Conservation (phyloP, 495 filamentous ascomycete genomes). For the Aspergillus homomorphus region DNA sequence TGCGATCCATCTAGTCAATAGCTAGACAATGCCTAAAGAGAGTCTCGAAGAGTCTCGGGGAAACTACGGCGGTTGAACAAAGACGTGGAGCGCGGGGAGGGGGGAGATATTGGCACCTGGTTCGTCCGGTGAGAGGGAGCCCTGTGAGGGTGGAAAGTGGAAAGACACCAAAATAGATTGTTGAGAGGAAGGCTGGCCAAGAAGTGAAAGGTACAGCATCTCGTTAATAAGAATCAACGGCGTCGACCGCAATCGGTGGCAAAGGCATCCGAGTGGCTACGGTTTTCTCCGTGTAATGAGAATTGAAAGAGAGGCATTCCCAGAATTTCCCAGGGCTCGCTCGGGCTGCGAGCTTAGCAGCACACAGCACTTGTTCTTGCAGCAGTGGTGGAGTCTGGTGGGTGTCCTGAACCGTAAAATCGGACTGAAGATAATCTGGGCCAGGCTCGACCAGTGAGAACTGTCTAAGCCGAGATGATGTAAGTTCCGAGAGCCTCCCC, state of each 20-base stretch:
- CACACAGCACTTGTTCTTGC: neutral
- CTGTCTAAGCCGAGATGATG: neutral
- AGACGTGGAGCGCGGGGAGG: neutral
- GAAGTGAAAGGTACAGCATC: neutral
- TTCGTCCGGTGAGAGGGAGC: neutral
- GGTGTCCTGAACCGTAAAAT: neutral
- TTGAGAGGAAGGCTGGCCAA: neutral
- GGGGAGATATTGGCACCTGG: neutral
- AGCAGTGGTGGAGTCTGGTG: neutral
- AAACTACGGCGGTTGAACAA: neutral
- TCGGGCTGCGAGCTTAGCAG: neutral
- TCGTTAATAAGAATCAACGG: neutral
- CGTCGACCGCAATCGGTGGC: neutral
- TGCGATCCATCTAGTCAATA: neutral
- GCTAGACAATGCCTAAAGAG: neutral
- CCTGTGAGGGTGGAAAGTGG: neutral
- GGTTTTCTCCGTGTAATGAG: neutral
- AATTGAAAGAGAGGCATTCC: neutral
- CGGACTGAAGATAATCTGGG: neutral
- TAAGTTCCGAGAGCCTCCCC: neutral
- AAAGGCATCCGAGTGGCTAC: neutral
- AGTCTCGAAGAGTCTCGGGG: neutral
- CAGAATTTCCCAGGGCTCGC: no score
- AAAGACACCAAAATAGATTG: neutral
- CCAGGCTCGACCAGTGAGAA: neutral